These are phyloP conservation scores for Acrocalymma vagum DNA, from an alignment of 2,329 filamentous ascomycete genomes.

Conservation along the genomic window DNA sequence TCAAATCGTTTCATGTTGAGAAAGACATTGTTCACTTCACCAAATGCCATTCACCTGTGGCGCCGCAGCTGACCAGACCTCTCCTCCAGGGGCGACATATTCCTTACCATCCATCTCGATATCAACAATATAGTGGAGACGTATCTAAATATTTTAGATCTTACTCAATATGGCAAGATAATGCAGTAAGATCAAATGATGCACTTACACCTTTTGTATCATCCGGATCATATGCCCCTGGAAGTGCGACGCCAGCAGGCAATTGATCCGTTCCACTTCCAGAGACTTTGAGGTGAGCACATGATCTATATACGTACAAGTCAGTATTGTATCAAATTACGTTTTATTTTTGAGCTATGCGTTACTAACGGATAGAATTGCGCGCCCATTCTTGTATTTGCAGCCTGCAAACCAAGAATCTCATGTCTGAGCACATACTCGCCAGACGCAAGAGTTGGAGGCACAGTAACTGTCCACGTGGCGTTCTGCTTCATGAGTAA, in stretches of 20 bases:
- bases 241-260: constrained; percentile 26
- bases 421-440: constrained; percentile 35
- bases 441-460: constrained; percentile 33
- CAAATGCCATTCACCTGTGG: no score
- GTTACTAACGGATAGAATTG: constrained; percentile 29
- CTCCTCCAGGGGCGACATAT: no score
- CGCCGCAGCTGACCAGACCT: no score
- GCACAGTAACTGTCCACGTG: constrained; percentile 43
- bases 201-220: constrained; percentile 25
- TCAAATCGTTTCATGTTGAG: no score
- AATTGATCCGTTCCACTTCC: constrained; percentile 17
- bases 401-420: constrained; percentile 27
- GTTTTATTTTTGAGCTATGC: background rate
- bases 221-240: constrained; percentile 30
- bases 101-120: no score
- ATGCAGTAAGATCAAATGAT: no score
- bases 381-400: constrained; percentile 23
- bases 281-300: constrained; percentile 23
- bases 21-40: no score
- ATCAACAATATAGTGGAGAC: no score
- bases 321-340: background rate
- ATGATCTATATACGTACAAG: constrained; percentile 4
- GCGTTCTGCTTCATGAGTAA: constrained; percentile 44
- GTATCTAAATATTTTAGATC: no score
- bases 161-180: no score